These are phyloP conservation scores for Akanthomyces uredinophilus DNA, from an alignment of 2,329 filamentous ascomycete species.

Conservation along the genomic window DNA sequence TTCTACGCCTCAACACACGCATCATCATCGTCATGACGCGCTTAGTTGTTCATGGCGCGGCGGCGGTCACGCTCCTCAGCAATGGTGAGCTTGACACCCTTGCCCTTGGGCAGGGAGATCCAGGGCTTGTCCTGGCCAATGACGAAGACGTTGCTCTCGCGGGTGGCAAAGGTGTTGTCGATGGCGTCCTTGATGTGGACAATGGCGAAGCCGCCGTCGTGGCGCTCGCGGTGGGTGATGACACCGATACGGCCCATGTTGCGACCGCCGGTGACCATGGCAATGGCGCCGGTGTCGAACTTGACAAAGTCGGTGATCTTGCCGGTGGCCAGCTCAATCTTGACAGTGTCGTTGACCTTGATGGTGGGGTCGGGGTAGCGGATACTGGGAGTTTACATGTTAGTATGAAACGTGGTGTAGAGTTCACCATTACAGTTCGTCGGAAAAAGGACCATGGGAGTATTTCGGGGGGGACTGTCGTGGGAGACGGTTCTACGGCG, in stretches of 20 bases:
- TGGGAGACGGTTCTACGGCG: constrained; percentile 10
- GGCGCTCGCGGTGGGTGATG: constrained; percentile 99
- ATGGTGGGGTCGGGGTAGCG: constrained; percentile 97
- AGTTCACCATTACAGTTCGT: constrained; percentile 11
- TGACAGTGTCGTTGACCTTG: constrained; percentile 99
- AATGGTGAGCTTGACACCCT: constrained; percentile 99
- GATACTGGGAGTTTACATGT: constrained; percentile 61
- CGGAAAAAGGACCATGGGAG: constrained; percentile 27
- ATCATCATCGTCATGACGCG: constrained; percentile 11
- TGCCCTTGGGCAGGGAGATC: constrained; percentile 99
- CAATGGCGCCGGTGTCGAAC: constrained; percentile 97
- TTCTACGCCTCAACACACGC: constrained; percentile 6
- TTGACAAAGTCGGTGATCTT: constrained; percentile 98
- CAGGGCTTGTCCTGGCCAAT: constrained; percentile 98
- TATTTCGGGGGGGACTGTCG: neutral
- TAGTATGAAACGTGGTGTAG: constrained; percentile 31
- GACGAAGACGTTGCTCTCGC: constrained; percentile 99
- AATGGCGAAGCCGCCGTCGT: constrained; percentile 99
- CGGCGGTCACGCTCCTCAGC: constrained; percentile 98
- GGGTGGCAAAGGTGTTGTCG: constrained; percentile 99
- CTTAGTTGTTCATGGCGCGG: constrained; percentile 62
- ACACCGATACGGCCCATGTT: constrained; percentile 99
- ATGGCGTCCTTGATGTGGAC: constrained; percentile 99
- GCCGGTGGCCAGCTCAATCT: constrained; percentile 94
- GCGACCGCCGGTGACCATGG: constrained; percentile 98